These are phyloP conservation scores for Alternaria atra DNA, from an alignment of 2,329 filamentous ascomycete genomes.

Conservation along the genomic window DNA sequence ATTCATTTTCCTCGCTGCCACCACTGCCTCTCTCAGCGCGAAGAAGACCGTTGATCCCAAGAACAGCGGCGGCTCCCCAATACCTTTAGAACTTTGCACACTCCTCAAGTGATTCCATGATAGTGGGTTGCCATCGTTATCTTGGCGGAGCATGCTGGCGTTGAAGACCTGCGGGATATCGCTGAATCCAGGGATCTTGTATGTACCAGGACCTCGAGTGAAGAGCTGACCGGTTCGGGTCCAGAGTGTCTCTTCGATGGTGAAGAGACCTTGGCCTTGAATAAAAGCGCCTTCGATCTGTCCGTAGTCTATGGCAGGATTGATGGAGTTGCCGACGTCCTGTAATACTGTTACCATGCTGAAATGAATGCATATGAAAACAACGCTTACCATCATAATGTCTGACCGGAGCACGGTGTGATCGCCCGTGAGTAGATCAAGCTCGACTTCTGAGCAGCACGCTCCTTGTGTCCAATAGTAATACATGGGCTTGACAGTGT, in stretches of 20 bases:
- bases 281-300: slow-evolving; percentile 84
- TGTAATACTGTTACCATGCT: slow-evolving; percentile 18
- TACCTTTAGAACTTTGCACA: slow-evolving; percentile 82
- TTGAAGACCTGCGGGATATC: slow-evolving; percentile 89
- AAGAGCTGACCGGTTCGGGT: slow-evolving; percentile 71
- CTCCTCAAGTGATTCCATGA: slow-evolving; percentile 85
- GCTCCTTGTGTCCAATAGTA: slow-evolving; percentile 96
- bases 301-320: slow-evolving; percentile 80
- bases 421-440: slow-evolving; percentile 90
- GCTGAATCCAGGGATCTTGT: slow-evolving; percentile 89
- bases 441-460: slow-evolving; percentile 84
- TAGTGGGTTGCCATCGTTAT: slow-evolving; percentile 55
- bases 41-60: slow-evolving; percentile 87
- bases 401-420: slow-evolving; percentile 90
- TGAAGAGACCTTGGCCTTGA: slow-evolving; percentile 82
- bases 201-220: slow-evolving; percentile 71
- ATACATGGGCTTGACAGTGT: slow-evolving; percentile 73
- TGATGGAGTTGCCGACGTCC: slow-evolving; percentile 83
- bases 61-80: slow-evolving; percentile 77
- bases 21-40: slow-evolving; percentile 82
- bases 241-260: slow-evolving; percentile 77
- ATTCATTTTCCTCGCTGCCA: slow-evolving; percentile 69
- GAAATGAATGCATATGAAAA: not conserved
- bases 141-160: slow-evolving; percentile 79
- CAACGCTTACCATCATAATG: slow-evolving; percentile 75